A percentile compares a stretch with the other conserved stretches of the same genome.
phyloP scores from a whole-genome alignment of 257 asterid genomes.

The Solanum microdontum region DNA sequence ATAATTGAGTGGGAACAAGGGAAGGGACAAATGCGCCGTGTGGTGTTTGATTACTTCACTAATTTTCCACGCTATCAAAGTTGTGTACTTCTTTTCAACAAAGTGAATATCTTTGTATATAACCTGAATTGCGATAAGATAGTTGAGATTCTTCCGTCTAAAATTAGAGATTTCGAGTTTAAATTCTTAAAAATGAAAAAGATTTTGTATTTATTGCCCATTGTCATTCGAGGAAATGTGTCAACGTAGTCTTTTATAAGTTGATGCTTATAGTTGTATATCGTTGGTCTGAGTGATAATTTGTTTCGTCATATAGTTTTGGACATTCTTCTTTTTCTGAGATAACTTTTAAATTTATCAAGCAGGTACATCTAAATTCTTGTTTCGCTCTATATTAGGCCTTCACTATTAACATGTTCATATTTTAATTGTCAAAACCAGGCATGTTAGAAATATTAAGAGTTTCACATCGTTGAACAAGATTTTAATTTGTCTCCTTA shows the following conservation, averaged over 20 bases:
- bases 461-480: background rate
- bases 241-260: background rate
- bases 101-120: background rate
- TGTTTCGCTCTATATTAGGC: background rate
- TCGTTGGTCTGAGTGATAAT: background rate
- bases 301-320: background rate
- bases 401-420: background rate
- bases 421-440: background rate
- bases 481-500: background rate
- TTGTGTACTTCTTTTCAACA: background rate
- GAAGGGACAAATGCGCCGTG: background rate
- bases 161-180: no score
- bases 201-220: fast-evolving
- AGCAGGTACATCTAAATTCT: background rate
- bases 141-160: background rate
- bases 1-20: background rate
- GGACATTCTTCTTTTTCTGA: background rate
- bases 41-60: background rate
- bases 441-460: background rate
- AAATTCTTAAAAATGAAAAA: no score
- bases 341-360: background rate
- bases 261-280: background rate
- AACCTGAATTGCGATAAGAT: no score
- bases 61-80: background rate
- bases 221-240: background rate